Evolutionary conservation across 176 grass and related monocot genomes (phyloP).

Genomic region (Oryza glumipatula): DNA sequence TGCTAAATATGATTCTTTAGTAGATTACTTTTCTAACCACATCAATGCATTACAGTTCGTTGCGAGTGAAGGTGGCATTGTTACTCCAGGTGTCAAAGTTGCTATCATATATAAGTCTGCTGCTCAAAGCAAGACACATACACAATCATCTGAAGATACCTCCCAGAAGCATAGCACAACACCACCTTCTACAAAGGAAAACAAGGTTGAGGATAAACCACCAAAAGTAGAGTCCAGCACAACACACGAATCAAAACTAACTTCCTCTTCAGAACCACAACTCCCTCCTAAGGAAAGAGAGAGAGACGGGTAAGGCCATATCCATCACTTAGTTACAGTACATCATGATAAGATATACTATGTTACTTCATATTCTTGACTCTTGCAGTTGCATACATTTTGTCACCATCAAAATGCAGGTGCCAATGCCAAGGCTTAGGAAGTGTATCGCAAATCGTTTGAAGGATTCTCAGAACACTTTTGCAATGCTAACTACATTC

Average conservation of each 20-base stretch:
- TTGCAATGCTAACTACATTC: conserved; percentile 83
- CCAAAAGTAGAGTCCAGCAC: conserved; percentile 45
- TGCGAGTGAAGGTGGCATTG: conserved; percentile 74
- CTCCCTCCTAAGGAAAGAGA: conserved; percentile 85
- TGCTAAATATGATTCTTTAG: conserved; percentile 27
- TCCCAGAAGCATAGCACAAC: conserved; percentile 48
- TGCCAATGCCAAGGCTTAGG: conserved; percentile 79
- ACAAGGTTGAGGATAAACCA: conserved; percentile 51
- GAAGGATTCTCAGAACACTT: conserved; percentile 93
- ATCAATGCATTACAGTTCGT: conserved; percentile 53
- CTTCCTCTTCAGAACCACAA: conserved; percentile 72
- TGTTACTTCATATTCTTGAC: conserved; percentile 12
- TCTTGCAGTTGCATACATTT: not conserved
- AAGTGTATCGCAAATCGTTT: conserved; percentile 76
- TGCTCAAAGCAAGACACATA: conserved; percentile 55
- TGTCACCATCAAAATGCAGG: conserved; percentile 42
- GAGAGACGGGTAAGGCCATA: conserved; percentile 61
- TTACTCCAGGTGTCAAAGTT: conserved; percentile 81
- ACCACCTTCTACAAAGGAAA: conserved; percentile 42
- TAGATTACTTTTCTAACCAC: conserved; percentile 27
- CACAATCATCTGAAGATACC: conserved; percentile 57
- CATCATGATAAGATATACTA: conserved; percentile 16
- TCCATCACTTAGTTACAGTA: not conserved
- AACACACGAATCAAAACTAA: conserved; percentile 36
- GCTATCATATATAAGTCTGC: conserved; percentile 74